Conservation (phyloP, 2,329 filamentous ascomycete species). For the Orbilia brochopaga region DNA sequence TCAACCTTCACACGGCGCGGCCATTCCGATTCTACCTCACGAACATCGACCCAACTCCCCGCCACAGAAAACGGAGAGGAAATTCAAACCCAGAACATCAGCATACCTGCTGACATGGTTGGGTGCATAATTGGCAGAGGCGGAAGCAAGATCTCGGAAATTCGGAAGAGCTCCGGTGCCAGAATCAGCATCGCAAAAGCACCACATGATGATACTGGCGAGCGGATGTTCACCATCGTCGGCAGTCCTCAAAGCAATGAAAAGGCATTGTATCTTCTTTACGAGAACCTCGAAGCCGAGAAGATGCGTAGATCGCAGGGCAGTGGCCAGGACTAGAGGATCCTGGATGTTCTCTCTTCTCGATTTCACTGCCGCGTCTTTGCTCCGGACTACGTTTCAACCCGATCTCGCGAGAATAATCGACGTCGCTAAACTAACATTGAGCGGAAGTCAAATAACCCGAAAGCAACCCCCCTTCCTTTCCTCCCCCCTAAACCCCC, state of each 20-base stretch:
- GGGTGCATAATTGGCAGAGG: slow-evolving; percentile 97
- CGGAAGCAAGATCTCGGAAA: slow-evolving; percentile 98
- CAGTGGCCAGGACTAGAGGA: slow-evolving; percentile 63
- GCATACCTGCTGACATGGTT: slow-evolving; percentile 99
- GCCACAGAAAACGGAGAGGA: slow-evolving; percentile 91
- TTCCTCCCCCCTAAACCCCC: too few species aligned
- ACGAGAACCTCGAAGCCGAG: slow-evolving; percentile 98
- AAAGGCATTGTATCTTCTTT: slow-evolving; percentile 91
- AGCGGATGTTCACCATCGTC: slow-evolving; percentile 99
- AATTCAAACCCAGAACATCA: slow-evolving; percentile 98
- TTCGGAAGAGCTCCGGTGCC: slow-evolving; percentile 92
- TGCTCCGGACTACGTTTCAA: slow-evolving; percentile 31
- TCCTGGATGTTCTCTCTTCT: slow-evolving; percentile 51
- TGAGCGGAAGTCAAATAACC: not conserved
- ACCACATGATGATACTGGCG: slow-evolving; percentile 93
- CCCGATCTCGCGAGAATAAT: slow-evolving; percentile 22
- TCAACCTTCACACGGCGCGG: slow-evolving; percentile 50
- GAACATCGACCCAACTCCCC: slow-evolving; percentile 66
- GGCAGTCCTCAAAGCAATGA: slow-evolving; percentile 92
- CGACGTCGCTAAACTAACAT: slow-evolving; percentile 26
- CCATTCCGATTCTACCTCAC: slow-evolving; percentile 78
- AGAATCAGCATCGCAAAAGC: slow-evolving; percentile 73
- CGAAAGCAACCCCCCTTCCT: too few species aligned
- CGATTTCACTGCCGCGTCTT: slow-evolving; percentile 49
- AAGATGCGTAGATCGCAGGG: slow-evolving; percentile 96